Evolutionary conservation across 2,329 filamentous ascomycete species (phyloP).

Genomic region (Rutstroemia sp.): DNA sequence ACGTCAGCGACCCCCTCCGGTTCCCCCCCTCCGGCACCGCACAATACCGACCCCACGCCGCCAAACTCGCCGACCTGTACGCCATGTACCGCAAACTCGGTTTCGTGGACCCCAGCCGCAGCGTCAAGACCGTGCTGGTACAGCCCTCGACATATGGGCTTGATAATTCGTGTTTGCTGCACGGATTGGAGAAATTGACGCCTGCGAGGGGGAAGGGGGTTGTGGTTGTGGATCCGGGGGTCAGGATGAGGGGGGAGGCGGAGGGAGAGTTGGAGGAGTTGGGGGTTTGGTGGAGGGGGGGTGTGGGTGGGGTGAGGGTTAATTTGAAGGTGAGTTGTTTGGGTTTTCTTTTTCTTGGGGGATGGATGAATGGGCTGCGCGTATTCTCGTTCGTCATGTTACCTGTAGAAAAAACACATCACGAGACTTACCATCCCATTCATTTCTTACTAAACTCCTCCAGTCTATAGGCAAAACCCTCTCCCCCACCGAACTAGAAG

Average conservation of each 20-base stretch:
- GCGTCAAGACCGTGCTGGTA: not conserved
- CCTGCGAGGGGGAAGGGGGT: not conserved
- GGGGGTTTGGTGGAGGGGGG: not conserved
- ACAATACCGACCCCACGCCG: not conserved
- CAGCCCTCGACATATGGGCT: not conserved
- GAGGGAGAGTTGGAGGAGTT: not conserved
- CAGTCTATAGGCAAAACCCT: not conserved
- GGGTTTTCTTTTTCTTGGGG: not conserved
- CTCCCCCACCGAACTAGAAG: not conserved
- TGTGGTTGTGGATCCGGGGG: not conserved
- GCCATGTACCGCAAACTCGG: not conserved
- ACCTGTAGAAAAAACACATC: too few relatives aligned
- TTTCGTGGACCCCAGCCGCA: not conserved
- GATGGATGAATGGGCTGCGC: not conserved
- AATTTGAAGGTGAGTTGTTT: not conserved
- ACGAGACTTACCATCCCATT: too few relatives aligned
- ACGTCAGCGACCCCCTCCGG: not conserved
- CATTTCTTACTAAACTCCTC: not conserved
- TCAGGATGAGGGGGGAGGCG: not conserved
- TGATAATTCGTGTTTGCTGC: not conserved
- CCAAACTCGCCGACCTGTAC: not conserved
- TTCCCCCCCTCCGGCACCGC: not conserved
- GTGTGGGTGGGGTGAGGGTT: not conserved
- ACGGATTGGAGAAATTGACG: not conserved
- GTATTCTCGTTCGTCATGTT: not conserved